Conservation (phyloP, 2,329 filamentous ascomycete genomes). For the Paecilomyces fulvus region DNA sequence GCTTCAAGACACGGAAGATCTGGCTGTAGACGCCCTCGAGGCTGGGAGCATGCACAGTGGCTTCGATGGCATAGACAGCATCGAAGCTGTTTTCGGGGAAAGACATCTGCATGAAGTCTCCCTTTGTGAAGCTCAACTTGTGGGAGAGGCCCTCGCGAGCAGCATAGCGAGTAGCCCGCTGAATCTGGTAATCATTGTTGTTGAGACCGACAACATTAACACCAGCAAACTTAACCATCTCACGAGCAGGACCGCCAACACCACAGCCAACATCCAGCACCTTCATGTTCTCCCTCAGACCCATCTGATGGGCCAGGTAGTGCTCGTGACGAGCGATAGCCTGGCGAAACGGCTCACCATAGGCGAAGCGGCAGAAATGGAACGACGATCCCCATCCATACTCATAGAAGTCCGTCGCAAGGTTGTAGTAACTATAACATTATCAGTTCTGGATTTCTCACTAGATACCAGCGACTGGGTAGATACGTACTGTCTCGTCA, state of each 20-base stretch:
- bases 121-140: conserved; percentile 82
- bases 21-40: conserved; percentile 89
- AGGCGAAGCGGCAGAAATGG: conserved; percentile 92
- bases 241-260: conserved; percentile 87
- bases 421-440: conserved; percentile 73
- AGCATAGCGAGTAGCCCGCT: conserved; percentile 82
- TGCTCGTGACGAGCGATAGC: conserved; percentile 96
- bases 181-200: conserved; percentile 99
- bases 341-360: conserved; percentile 78
- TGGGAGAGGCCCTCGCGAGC: conserved; percentile 68
- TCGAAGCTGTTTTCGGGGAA: conserved; percentile 91
- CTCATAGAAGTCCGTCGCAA: conserved; percentile 93
- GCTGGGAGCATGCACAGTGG: conserved; percentile 86
- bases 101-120: conserved; percentile 98
- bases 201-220: conserved; percentile 86
- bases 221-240: conserved; percentile 93
- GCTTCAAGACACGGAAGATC: conserved; percentile 92
- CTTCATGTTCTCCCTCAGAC: conserved; percentile 75
- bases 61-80: conserved; percentile 94
- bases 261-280: conserved; percentile 95
- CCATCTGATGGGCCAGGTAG: conserved; percentile 86
- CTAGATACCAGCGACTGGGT: background rate
- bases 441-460: background rate
- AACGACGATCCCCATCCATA: conserved; percentile 95
- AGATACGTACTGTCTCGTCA: conserved; percentile 74